phyloP scores from a whole-genome alignment of 805 yeast species.

The Metschnikowia matae region DNA sequence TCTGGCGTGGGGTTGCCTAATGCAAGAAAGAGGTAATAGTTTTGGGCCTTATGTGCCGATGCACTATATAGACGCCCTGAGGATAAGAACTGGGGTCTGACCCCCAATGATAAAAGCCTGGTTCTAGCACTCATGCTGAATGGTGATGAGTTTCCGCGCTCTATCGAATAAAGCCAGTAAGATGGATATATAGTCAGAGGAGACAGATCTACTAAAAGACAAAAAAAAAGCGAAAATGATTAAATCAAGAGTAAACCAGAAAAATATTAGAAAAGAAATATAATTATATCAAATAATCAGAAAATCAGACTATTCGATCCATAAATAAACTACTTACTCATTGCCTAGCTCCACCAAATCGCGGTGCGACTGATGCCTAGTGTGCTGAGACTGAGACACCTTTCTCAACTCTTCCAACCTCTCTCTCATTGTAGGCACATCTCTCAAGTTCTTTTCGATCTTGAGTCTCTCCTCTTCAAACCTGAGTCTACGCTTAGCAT shows the following conservation, averaged over 20 bases:
- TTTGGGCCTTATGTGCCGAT: background rate
- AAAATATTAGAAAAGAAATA: too few species aligned
- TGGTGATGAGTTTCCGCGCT: background rate
- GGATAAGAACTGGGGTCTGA: background rate
- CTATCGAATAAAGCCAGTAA: too few species aligned
- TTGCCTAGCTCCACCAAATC: constrained; percentile 23
- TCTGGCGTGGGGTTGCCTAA: constrained; percentile 75
- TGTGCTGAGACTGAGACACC: constrained; percentile 44
- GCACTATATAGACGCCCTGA: background rate
- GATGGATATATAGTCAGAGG: too few species aligned
- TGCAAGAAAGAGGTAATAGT: constrained; percentile 26
- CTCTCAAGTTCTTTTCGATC: constrained; percentile 67
- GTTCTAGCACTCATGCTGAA: background rate
- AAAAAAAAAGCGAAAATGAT: too few species aligned
- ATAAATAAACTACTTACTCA: background rate
- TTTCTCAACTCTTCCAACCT: constrained; percentile 61
- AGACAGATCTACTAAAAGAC: too few species aligned
- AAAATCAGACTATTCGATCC: background rate
- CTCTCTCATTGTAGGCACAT: constrained; percentile 61
- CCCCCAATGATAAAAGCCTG: background rate
- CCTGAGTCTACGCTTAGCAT: constrained; percentile 67
- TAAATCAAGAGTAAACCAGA: too few species aligned
- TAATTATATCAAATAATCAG: too few species aligned
- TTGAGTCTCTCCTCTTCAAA: constrained; percentile 75
- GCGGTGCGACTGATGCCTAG: constrained; percentile 29